phyloP scores from a whole-genome alignment of 495 filamentous ascomycete species.

The Podospora australis region DNA sequence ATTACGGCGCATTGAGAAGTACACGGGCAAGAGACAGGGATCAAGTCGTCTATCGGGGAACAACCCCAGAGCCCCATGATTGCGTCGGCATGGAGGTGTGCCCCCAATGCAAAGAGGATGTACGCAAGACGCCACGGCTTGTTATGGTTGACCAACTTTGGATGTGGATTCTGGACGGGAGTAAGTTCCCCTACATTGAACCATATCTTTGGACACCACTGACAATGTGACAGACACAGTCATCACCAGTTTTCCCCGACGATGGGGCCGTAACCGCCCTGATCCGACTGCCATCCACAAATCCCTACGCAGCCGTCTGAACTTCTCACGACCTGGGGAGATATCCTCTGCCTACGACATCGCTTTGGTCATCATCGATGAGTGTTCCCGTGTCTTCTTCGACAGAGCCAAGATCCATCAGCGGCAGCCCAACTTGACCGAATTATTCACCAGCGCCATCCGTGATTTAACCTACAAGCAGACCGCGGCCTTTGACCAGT shows the following conservation, averaged over 20 bases:
- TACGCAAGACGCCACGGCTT: conserved; percentile 47
- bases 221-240: conserved; percentile 37
- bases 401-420: conserved; percentile 44
- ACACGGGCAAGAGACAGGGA: conserved; percentile 54
- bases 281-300: conserved; percentile 59
- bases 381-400: conserved; percentile 55
- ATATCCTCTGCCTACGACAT: conserved; percentile 59
- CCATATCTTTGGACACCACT: neutral
- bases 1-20: conserved; percentile 54
- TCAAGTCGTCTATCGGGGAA: conserved; percentile 57
- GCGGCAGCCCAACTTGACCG: conserved; percentile 52
- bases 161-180: conserved; percentile 56
- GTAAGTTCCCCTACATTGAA: conserved; percentile 6
- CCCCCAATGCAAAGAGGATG: conserved; percentile 21
- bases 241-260: conserved; percentile 56
- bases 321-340: conserved; percentile 36
- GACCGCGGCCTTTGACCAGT: conserved; percentile 29
- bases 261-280: conserved; percentile 58
- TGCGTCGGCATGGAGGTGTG: conserved; percentile 19
- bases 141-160: conserved; percentile 68
- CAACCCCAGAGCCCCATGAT: conserved; percentile 12
- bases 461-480: conserved; percentile 42
- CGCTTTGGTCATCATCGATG: conserved; percentile 53
- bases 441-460: conserved; percentile 59
- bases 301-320: conserved; percentile 36